Evolutionary conservation across 495 filamentous ascomycete species (phyloP).

Genomic region (Penicillium maclennaniae): DNA sequence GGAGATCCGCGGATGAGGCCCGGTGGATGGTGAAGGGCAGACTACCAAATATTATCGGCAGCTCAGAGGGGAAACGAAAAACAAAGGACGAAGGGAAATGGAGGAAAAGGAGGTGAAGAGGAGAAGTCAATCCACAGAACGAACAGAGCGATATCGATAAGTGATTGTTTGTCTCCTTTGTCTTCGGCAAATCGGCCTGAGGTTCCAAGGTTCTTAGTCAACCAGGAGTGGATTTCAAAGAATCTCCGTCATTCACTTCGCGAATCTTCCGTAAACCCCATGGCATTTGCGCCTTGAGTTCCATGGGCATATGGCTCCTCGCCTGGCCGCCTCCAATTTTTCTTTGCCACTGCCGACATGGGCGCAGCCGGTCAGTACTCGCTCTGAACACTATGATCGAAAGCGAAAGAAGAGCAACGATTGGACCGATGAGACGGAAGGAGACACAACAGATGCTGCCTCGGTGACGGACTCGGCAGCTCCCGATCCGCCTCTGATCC

Average conservation of each 20-base stretch:
- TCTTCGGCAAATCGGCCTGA: slow-evolving; percentile 2
- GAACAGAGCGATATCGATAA: slow-evolving; percentile 23
- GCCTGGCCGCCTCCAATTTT: slow-evolving; percentile 32
- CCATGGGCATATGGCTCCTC: slow-evolving; percentile 31
- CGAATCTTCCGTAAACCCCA: slow-evolving; percentile 4
- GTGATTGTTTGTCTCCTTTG: slow-evolving; percentile 28
- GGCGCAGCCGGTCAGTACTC: slow-evolving; percentile 34
- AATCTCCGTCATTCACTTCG: slow-evolving; percentile 13
- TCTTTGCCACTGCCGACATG: slow-evolving; percentile 41
- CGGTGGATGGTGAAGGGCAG: not conserved
- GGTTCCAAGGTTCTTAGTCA: not conserved
- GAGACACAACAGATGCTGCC: slow-evolving; percentile 35
- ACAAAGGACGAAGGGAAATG: not conserved
- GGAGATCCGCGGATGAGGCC: not conserved
- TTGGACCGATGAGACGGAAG: slow-evolving; percentile 23
- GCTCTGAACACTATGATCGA: slow-evolving; percentile 36
- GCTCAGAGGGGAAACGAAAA: not conserved
- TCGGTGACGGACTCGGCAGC: slow-evolving; percentile 25
- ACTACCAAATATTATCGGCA: not conserved
- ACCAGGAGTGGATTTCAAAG: not conserved
- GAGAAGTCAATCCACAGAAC: slow-evolving; percentile 6
- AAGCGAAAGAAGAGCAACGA: slow-evolving; percentile 37
- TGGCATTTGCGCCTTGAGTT: slow-evolving; percentile 9
- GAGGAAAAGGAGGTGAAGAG: slow-evolving; percentile 2
- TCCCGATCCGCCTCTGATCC: slow-evolving; percentile 24